phyloP scores from a whole-genome alignment of 257 asterid species.

The Penstemon eatonii region DNA sequence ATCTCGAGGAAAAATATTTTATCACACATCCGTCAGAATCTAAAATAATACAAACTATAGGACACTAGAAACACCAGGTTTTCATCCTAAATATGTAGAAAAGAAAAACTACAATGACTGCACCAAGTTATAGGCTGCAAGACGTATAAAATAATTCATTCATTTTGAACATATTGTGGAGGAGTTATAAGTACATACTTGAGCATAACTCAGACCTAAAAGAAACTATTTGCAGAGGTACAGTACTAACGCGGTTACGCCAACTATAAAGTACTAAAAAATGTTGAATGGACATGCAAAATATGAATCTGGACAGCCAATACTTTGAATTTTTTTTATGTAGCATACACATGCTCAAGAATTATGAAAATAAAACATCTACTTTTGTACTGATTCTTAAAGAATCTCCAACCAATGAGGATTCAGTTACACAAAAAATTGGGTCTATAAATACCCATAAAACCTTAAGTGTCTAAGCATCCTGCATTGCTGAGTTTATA shows the following conservation, averaged over 20 bases:
- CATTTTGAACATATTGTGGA: not conserved
- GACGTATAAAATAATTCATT: too few species aligned
- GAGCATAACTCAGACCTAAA: not conserved
- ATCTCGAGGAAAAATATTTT: too few species aligned
- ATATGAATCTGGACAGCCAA: constrained; percentile 20
- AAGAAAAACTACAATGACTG: too few species aligned
- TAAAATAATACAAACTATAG: too few species aligned
- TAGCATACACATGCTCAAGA: constrained; percentile 21
- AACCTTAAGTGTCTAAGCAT: constrained; percentile 29
- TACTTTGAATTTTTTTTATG: not conserved
- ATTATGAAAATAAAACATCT: constrained; percentile 8
- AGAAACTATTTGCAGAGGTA: not conserved
- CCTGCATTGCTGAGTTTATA: constrained; percentile 17
- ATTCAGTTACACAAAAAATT: constrained; percentile 22
- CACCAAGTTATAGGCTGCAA: too few species aligned
- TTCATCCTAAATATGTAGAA: too few species aligned
- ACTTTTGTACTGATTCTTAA: not conserved
- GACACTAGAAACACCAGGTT: too few species aligned
- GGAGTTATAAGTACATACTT: not conserved
- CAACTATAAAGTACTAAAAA: not conserved
- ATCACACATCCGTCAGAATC: too few species aligned
- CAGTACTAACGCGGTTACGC: not conserved
- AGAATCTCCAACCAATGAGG: constrained; percentile 47
- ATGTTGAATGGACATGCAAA: constrained; percentile 20
- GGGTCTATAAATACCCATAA: constrained; percentile 44